phyloP scores from a whole-genome alignment of 2,329 filamentous ascomycete species.

The Pseudogymnoascus sp. region DNA sequence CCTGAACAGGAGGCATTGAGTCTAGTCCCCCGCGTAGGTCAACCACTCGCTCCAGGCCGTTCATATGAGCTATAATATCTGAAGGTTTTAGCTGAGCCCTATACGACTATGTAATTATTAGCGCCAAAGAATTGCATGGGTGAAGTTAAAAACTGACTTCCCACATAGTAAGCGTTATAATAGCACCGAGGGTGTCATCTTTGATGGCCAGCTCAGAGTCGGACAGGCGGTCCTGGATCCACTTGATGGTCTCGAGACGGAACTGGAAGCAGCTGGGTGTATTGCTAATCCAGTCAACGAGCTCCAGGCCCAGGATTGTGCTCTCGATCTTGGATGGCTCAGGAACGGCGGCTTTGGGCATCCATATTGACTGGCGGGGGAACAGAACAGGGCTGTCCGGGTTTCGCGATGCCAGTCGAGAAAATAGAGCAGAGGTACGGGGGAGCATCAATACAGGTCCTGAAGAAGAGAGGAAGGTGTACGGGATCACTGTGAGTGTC shows the following conservation, averaged over 20 bases:
- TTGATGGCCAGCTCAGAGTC: constrained; percentile 10
- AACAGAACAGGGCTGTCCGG: constrained; percentile 10
- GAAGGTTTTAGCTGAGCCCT: constrained; percentile 12
- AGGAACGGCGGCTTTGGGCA: constrained; percentile 14
- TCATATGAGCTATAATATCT: constrained; percentile 16
- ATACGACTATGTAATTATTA: constrained; percentile 11
- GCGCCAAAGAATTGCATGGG: not conserved
- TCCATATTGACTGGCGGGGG: constrained; percentile 16
- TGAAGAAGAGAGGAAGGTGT: not conserved
- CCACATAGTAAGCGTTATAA: constrained; percentile 19
- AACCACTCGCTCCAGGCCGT: constrained; percentile 15
- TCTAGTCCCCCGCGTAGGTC: constrained; percentile 13
- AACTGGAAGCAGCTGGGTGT: constrained; percentile 16
- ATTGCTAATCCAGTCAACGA: constrained; percentile 15
- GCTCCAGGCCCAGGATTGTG: constrained; percentile 11
- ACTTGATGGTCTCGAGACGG: constrained; percentile 15
- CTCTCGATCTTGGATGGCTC: constrained; percentile 13
- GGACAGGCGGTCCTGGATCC: constrained; percentile 13
- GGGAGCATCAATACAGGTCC: constrained; percentile 1
- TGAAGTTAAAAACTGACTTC: constrained; percentile 14
- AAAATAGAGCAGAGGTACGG: not conserved
- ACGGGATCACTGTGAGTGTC: not conserved
- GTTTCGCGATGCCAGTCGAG: constrained; percentile 21
- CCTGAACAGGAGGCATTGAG: constrained; percentile 11
- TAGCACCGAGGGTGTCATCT: constrained; percentile 15